Base-by-base conservation (phyloP, 2,329 filamentous ascomycete species). In the Fusarium sp. region DNA sequence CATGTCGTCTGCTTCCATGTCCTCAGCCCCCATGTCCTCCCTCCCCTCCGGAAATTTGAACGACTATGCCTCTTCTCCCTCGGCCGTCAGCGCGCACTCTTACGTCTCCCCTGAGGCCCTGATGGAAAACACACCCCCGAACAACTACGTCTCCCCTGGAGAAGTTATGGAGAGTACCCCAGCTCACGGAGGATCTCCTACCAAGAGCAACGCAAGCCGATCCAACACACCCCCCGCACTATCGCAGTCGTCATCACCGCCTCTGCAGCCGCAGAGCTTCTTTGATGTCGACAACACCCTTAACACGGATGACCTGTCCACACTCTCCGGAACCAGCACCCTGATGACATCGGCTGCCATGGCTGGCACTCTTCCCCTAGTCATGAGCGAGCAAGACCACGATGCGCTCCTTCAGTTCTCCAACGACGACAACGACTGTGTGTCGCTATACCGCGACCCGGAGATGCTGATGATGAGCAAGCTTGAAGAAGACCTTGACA, bases 191-290 rank as follows among this genome's bases (percentile, higher is more conserved):
- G 78, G 77, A 9, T 88, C 88, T 11, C 88, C 89, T 2, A 83
- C 86, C 39, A 89, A 87, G 81, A 89, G 86, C 78, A 80, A 82
- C 5, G 80, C 81, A 20, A 89, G 88, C 80, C 85, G 87, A 66
- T 89, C 86, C 80, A 89, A 88, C 80, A 89, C 89, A 5, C 88
- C 89, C 6, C 90, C 90, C 1, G 89, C 88, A 70, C 86, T 92
- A 33, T 91, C 89, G n/a, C 86, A 89, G 69, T 89, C 89, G 24
- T 89, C 88, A 16, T 91, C 90, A 27, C 89, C 89, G 5, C 87
- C 87, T 31, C 82, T 85, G 7, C 77, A 79, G n/a, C 84, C 48
- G 11, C 48, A 54, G 48, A 31, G 82, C 52, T 88, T 85, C 79
- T 89, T 88, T 74, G 84, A 88, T 48, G 79, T 85, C 67, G 85